phyloP scores from a whole-genome alignment of 768 basidiomycete species.

The Stropharia rugosoannulata region DNA sequence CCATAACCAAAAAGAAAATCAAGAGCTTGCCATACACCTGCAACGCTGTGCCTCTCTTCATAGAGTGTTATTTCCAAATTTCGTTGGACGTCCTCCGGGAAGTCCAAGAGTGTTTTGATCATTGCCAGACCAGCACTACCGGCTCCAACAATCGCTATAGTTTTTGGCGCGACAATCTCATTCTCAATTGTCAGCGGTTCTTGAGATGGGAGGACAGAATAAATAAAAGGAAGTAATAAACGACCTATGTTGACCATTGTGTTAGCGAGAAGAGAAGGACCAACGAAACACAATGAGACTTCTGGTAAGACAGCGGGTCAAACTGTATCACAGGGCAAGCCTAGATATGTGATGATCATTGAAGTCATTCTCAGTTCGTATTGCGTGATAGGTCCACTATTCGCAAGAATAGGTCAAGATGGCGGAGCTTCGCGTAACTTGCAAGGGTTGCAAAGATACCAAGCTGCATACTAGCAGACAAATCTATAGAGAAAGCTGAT shows the following conservation, averaged over 20 bases:
- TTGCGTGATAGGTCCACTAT: constrained; percentile 4
- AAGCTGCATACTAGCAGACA: background rate
- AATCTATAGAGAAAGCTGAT: background rate
- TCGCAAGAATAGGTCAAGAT: background rate
- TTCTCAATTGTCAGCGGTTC: constrained; percentile 10
- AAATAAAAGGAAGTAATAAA: constrained; percentile 12
- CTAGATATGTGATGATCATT: constrained; percentile 10
- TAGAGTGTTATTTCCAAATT: constrained; percentile 51
- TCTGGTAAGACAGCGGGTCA: background rate
- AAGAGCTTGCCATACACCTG: constrained; percentile 50
- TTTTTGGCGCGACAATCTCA: constrained; percentile 28
- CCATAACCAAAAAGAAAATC: background rate
- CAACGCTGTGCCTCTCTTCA: constrained; percentile 51
- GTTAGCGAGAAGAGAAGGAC: background rate
- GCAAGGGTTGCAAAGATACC: background rate
- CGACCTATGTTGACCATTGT: constrained; percentile 27
- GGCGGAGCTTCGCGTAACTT: background rate
- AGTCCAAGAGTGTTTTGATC: constrained; percentile 48
- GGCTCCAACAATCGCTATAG: constrained; percentile 57
- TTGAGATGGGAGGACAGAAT: constrained; percentile 16
- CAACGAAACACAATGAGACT: background rate
- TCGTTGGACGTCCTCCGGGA: constrained; percentile 35
- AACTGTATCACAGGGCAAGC: background rate
- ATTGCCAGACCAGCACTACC: constrained; percentile 56
- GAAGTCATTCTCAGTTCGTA: constrained; percentile 14